Evolutionary conservation across 805 yeast genomes (phyloP).

Genomic region (Dipodascus albidus): DNA sequence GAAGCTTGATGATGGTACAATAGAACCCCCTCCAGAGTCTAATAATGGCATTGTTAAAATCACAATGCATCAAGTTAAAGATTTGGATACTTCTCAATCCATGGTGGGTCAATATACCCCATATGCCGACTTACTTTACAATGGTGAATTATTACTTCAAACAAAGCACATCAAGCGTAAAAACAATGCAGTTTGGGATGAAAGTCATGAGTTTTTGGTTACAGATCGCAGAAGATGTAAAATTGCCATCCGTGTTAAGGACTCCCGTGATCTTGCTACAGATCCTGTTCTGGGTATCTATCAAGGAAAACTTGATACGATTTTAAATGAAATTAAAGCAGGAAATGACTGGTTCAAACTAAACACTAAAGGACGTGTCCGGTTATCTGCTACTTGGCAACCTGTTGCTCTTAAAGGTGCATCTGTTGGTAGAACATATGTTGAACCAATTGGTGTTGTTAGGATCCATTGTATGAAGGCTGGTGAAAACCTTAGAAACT

Average conservation of each 20-base stretch:
- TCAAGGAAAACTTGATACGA: slow-evolving; percentile 39
- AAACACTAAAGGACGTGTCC: slow-evolving; percentile 55
- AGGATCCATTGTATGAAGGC: slow-evolving; percentile 62
- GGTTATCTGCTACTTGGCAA: slow-evolving; percentile 67
- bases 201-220: slow-evolving; percentile 53
- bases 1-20: slow-evolving; percentile 66
- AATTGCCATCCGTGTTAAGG: slow-evolving; percentile 55
- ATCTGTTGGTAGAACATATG: slow-evolving; percentile 49
- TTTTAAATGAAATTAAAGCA: slow-evolving; percentile 68
- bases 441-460: slow-evolving; percentile 91
- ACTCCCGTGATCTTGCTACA: slow-evolving; percentile 43
- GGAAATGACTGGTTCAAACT: slow-evolving; percentile 72
- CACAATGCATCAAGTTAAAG: slow-evolving; percentile 54
- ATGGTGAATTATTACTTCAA: slow-evolving; percentile 45
- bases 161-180: slow-evolving; percentile 49
- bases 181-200: slow-evolving; percentile 57
- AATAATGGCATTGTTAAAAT: slow-evolving; percentile 85
- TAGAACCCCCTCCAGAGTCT: slow-evolving; percentile 78
- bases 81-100: slow-evolving; percentile 28
- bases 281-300: slow-evolving; percentile 50
- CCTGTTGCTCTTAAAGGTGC: slow-evolving; percentile 59
- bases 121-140: slow-evolving; percentile 59
- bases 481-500: slow-evolving; percentile 53
- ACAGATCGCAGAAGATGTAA: slow-evolving; percentile 59
- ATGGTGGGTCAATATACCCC: slow-evolving; percentile 45